phyloP scores from a whole-genome alignment of 2,329 filamentous ascomycete species.

The Trichoderma sp. region DNA sequence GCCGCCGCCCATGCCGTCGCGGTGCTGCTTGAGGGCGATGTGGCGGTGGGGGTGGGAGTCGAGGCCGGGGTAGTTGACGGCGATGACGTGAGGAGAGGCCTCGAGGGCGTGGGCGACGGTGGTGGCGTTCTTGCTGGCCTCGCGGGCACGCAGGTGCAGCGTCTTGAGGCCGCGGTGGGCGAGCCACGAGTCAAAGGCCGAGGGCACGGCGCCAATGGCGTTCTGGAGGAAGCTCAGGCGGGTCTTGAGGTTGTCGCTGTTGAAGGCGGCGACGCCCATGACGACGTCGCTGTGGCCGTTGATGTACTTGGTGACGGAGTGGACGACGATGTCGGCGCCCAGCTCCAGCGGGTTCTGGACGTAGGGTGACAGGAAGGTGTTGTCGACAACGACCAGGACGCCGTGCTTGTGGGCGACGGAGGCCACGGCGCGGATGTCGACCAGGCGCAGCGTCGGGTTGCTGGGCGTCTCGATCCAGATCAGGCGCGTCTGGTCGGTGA shows the following conservation, averaged over 20 bases:
- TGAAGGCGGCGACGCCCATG: conserved; percentile 96
- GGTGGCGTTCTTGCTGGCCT: conserved; percentile 78
- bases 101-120: conserved; percentile 74
- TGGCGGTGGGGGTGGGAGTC: conserved; percentile 80
- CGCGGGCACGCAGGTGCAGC: conserved; percentile 83
- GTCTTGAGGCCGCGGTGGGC: conserved; percentile 97
- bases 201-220: conserved; percentile 92
- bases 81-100: conserved; percentile 73
- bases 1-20: conserved; percentile 88
- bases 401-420: conserved; percentile 81
- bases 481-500: conserved; percentile 83
- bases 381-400: conserved; percentile 96
- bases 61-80: conserved; percentile 94
- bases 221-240: conserved; percentile 91
- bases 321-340: conserved; percentile 93
- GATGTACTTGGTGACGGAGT: conserved; percentile 98
- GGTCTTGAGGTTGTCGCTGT: conserved; percentile 72
- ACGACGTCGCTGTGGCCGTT: conserved; percentile 96
- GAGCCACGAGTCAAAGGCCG: conserved; percentile 95
- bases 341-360: conserved; percentile 94
- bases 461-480: conserved; percentile 95
- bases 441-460: conserved; percentile 88
- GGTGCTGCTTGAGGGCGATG: conserved; percentile 87
- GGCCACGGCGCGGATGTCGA: conserved; percentile 86
- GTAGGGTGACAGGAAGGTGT: conserved; percentile 96